Percentiles rank a stretch among this genome's conserved stretches.
These are phyloP conservation scores for Triglochin maritima DNA, from an alignment of 106 monocot species.

Conservation along the genomic window DNA sequence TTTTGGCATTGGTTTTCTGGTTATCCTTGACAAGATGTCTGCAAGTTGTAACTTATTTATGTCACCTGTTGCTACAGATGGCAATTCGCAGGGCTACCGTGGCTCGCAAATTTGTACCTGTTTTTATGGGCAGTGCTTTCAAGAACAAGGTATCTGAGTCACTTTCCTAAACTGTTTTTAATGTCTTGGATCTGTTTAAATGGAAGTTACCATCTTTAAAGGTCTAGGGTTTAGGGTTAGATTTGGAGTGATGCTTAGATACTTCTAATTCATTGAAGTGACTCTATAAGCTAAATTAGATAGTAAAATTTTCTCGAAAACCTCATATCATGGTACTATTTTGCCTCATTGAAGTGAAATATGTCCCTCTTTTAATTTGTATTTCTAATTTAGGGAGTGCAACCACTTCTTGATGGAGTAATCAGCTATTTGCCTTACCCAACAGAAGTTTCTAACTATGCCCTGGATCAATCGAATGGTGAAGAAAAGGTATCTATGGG, in stretches of 20 bases:
- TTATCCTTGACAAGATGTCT: too few species aligned
- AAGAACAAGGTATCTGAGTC: slow-evolving; percentile 76
- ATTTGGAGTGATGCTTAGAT: too few species aligned
- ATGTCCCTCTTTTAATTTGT: background rate
- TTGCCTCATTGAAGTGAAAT: background rate
- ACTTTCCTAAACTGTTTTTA: background rate
- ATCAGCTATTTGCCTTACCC: slow-evolving; percentile 87
- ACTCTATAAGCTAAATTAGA: too few species aligned
- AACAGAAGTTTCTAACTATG: slow-evolving; percentile 82
- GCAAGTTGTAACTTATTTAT: too few species aligned
- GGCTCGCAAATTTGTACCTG: slow-evolving; percentile 82
- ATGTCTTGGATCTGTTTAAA: background rate
- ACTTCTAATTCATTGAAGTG: too few species aligned
- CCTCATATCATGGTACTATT: too few species aligned
- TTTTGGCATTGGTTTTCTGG: too few species aligned
- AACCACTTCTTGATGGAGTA: slow-evolving; percentile 94
- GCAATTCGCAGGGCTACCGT: slow-evolving; percentile 93
- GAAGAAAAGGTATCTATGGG: slow-evolving; percentile 70
- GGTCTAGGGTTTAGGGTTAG: too few species aligned
- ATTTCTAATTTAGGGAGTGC: slow-evolving; percentile 52
- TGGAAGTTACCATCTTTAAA: too few species aligned
- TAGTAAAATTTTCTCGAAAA: too few species aligned
- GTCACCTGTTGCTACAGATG: slow-evolving; percentile 29
- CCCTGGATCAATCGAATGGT: slow-evolving; percentile 79
- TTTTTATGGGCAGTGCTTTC: slow-evolving; percentile 99